phyloP scores from a whole-genome alignment of 805 yeast species.

The Spathaspora passalidarum region DNA sequence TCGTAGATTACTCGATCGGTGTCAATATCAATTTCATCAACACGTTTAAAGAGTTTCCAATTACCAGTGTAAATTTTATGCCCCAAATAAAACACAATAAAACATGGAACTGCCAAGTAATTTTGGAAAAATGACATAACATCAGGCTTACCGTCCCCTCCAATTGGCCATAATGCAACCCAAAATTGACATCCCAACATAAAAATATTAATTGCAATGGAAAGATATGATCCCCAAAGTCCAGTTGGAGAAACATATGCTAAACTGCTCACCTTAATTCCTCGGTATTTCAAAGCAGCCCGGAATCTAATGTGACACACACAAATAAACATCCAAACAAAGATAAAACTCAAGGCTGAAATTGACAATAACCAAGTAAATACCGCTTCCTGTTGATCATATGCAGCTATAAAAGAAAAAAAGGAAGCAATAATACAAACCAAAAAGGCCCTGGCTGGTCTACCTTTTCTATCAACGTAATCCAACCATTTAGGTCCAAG shows the following conservation, averaged over 20 bases:
- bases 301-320: conserved; percentile 41
- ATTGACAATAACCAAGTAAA: conserved; percentile 37
- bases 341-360: conserved; percentile 30
- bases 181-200: conserved; percentile 42
- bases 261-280: conserved; percentile 23
- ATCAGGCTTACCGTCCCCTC: conserved; percentile 21
- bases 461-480: conserved; percentile 38
- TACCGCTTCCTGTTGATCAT: conserved; percentile 34
- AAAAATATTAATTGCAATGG: conserved; percentile 26
- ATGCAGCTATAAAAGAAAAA: conserved; percentile 41
- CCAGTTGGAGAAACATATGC: conserved; percentile 40
- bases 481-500: conserved; percentile 38
- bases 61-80: conserved; percentile 31
- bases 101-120: conserved; percentile 31
- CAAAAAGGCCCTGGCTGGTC: conserved; percentile 39
- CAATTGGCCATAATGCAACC: conserved; percentile 41
- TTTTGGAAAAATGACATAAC: conserved; percentile 30
- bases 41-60: conserved; percentile 25
- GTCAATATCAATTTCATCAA: conserved; percentile 29
- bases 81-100: conserved; percentile 26
- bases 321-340: conserved; percentile 41
- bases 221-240: conserved; percentile 35
- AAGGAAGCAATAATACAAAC: conserved; percentile 32
- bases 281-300: conserved; percentile 31
- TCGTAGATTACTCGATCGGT: conserved; percentile 29